A percentile compares a stretch with the other conserved stretches of the same genome.
Conservation (phyloP, 768 basidiomycete species). For the Amanita brunnescens region DNA sequence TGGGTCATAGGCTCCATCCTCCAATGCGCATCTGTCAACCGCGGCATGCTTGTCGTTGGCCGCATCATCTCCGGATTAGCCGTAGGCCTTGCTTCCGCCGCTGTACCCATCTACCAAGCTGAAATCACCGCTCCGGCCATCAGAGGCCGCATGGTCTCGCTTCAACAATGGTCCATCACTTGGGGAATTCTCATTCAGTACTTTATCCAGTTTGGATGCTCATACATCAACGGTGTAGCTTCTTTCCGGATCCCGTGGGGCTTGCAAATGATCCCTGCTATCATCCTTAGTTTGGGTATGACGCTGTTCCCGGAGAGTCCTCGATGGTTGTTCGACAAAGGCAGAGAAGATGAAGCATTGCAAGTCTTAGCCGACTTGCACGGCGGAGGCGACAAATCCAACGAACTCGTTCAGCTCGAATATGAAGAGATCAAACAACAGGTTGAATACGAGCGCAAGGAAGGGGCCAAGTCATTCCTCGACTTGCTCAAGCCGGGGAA, state of each 20-base stretch:
- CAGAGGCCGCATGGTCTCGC: conserved; percentile 66
- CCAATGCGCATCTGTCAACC: conserved; percentile 58
- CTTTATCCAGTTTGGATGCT: conserved; percentile 70
- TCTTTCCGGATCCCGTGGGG: conserved; percentile 81
- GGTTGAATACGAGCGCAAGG: conserved; percentile 50
- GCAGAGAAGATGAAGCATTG: conserved; percentile 54
- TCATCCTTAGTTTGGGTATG: conserved; percentile 64
- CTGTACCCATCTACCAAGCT: conserved; percentile 70
- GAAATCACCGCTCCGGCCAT: conserved; percentile 66
- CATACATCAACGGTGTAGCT: conserved; percentile 58
- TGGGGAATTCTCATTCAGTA: conserved; percentile 75
- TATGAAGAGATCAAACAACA: conserved; percentile 58
- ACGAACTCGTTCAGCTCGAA: conserved; percentile 61
- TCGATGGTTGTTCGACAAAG: conserved; percentile 61
- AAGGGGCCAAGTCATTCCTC: conserved; percentile 62
- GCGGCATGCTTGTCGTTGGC: conserved; percentile 67
- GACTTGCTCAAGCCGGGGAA: conserved; percentile 62
- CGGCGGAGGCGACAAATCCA: conserved; percentile 47
- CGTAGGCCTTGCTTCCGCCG: conserved; percentile 55
- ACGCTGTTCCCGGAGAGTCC: conserved; percentile 60
- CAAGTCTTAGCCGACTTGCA: conserved; percentile 71
- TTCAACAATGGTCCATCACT: conserved; percentile 76
- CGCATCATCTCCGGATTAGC: conserved; percentile 62
- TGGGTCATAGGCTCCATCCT: conserved; percentile 68
- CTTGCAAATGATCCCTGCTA: conserved; percentile 70